These are phyloP conservation scores for Olyra latifolia DNA, from an alignment of 176 grass and related monocot species.

Conservation along the genomic window DNA sequence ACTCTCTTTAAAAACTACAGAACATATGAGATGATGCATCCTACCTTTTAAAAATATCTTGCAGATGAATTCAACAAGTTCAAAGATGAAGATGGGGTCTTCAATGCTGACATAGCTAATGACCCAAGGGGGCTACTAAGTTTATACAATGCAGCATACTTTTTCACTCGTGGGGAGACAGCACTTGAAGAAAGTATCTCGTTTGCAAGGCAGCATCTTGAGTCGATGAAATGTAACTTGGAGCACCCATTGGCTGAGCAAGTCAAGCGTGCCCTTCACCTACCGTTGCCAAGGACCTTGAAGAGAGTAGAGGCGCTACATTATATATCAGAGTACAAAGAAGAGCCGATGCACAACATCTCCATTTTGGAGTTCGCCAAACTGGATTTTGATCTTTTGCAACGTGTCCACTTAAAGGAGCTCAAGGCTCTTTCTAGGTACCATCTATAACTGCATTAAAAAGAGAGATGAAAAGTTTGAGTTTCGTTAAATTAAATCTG, in stretches of 20 bases:
- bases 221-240: not conserved
- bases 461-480: not conserved
- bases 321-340: conserved; percentile 33
- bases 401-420: conserved; percentile 35
- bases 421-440: conserved; percentile 45
- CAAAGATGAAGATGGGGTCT: conserved; percentile 11
- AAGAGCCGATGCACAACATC: not conserved
- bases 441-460: not conserved
- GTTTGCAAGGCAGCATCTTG: conserved; percentile 20
- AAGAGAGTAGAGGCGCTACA: conserved; percentile 22
- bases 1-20: not conserved
- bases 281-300: conserved; percentile 29
- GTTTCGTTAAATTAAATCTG: not conserved
- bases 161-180: conserved; percentile 31
- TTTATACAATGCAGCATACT: conserved; percentile 36
- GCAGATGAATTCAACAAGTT: conserved; percentile 39
- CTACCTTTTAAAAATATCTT: not conserved
- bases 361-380: conserved; percentile 34
- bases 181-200: conserved; percentile 20
- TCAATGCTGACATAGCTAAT: not conserved
- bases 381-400: conserved; percentile 34
- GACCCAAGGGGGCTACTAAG: conserved; percentile 36
- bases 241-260: conserved; percentile 11
- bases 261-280: conserved; percentile 28
- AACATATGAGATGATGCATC: not conserved